Conservation (phyloP, 2,329 filamentous ascomycete genomes). For the Diaporthe caulivora region DNA sequence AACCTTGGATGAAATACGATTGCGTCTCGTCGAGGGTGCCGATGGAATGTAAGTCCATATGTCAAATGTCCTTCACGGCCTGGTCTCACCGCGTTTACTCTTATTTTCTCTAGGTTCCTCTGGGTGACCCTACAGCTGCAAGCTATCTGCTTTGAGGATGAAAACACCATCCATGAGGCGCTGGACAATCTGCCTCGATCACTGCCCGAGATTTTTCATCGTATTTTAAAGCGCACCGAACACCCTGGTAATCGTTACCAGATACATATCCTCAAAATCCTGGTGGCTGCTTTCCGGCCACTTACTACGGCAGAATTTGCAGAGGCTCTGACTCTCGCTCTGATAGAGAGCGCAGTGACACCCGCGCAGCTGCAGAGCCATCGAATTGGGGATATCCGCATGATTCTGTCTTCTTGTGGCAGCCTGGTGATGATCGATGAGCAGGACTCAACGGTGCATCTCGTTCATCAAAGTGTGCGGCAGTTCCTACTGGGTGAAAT, state of each 20-base stretch:
- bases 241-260: background rate
- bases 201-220: background rate
- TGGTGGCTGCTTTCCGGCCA: slow-evolving; percentile 2
- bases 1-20: background rate
- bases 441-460: background rate
- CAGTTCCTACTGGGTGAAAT: background rate
- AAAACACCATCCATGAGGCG: background rate
- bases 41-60: background rate
- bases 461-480: background rate
- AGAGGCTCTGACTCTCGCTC: background rate
- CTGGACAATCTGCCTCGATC: background rate
- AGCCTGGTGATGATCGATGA: slow-evolving; percentile 8
- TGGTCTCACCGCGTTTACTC: background rate
- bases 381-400: background rate
- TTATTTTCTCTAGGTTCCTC: background rate
- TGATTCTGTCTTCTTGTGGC: background rate
- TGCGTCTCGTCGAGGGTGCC: background rate
- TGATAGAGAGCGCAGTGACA: background rate
- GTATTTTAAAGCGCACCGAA: background rate
- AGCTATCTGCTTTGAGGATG: background rate
- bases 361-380: background rate
- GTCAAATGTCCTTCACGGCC: too few species aligned
- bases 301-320: slow-evolving; percentile 2
- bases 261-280: background rate
- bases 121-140: slow-evolving; percentile 6